Evolutionary conservation across 768 basidiomycete species (phyloP), one percentile per base, ranked within the genome.

Genomic region (Suillus hirtellus): DNA sequence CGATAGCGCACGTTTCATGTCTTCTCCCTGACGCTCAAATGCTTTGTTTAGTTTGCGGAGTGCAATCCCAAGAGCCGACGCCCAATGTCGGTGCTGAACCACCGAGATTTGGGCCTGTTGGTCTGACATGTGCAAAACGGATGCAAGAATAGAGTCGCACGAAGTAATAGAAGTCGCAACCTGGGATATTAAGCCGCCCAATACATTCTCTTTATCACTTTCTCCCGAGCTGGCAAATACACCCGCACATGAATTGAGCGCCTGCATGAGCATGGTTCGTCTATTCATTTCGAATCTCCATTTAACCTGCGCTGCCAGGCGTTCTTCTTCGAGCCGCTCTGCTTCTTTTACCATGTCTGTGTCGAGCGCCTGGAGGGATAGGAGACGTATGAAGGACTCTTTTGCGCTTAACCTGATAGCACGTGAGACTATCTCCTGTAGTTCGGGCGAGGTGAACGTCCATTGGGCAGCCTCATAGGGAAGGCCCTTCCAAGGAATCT

Each of bases 41-140:
- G 89, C 88, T 53, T 82, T 82, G 70, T 93, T 93, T 35, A 93
- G 79, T 82, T 94, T 94, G 12, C 91, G 83, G 59, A 94, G 72
- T 1, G 89, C 91, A 66, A 94, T 84, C 0, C 87, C 86, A 12
- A 93, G 81, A 19, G 92, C 89, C n/a, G 89, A 90, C 1, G 89
- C 81, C 76, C 84, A 86, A 73, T 93, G 92, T 43, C 81, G 75
- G 62, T 92, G 87, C 11, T 86, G 79, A 46, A 91, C 67, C 44
- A 79, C 78, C 15, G 80, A 74, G 4, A 93, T 82, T 73, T 93
- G 90, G 0, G 81, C 76, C 37, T 86, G 79, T 66, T 90, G 92
- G 69, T 90, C 88, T 4, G 78, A 75, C 49, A 86, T 80, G 24
- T 79, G 78, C 44, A 89, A 71, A 6, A 94, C 76, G 62, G 87